Evolutionary conservation across 331 rosid species (phyloP).

Genomic region (Prunus yedoensis): DNA sequence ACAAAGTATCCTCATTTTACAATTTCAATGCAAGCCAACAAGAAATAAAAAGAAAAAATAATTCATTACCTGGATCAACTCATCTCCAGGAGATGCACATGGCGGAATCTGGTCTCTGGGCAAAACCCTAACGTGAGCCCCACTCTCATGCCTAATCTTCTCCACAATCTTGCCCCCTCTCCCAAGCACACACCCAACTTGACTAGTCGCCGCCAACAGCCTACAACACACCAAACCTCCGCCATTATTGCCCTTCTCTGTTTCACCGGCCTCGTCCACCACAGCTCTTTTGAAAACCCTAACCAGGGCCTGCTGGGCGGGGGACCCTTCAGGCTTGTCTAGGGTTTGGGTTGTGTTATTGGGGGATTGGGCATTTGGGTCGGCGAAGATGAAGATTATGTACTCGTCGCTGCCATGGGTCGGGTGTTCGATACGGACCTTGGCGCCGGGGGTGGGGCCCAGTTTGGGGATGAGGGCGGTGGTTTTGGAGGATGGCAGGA

Average conservation of each 20-base stretch:
- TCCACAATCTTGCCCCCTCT: slow-evolving; percentile 71
- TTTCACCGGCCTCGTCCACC: slow-evolving; percentile 25
- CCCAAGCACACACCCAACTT: slow-evolving; percentile 65
- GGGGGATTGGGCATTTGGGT: slow-evolving; percentile 24
- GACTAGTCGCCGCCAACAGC: slow-evolving; percentile 59
- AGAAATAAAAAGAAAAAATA: background rate
- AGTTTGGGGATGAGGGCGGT: slow-evolving; percentile 29
- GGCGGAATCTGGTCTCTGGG: slow-evolving; percentile 62
- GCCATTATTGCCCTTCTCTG: background rate
- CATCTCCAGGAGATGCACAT: slow-evolving; percentile 57
- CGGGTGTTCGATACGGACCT: slow-evolving; percentile 44
- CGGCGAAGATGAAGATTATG: slow-evolving; percentile 38
- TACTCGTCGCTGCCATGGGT: slow-evolving; percentile 48
- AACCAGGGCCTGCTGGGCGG: slow-evolving; percentile 55
- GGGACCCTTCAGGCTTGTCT: slow-evolving; percentile 38
- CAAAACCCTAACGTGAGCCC: slow-evolving; percentile 69
- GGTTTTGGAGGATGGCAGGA: slow-evolving; percentile 47
- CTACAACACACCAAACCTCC: slow-evolving; percentile 37
- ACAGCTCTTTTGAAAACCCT: slow-evolving; percentile 56
- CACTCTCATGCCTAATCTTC: slow-evolving; percentile 69
- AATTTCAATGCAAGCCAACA: background rate
- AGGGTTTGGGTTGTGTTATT: slow-evolving; percentile 1
- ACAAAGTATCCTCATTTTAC: background rate
- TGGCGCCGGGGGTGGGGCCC: slow-evolving; percentile 44
- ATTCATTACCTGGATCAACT: slow-evolving; percentile 60